These are phyloP conservation scores for Prunus padus DNA, from an alignment of 306 rosid genomes.

Conservation along the genomic window DNA sequence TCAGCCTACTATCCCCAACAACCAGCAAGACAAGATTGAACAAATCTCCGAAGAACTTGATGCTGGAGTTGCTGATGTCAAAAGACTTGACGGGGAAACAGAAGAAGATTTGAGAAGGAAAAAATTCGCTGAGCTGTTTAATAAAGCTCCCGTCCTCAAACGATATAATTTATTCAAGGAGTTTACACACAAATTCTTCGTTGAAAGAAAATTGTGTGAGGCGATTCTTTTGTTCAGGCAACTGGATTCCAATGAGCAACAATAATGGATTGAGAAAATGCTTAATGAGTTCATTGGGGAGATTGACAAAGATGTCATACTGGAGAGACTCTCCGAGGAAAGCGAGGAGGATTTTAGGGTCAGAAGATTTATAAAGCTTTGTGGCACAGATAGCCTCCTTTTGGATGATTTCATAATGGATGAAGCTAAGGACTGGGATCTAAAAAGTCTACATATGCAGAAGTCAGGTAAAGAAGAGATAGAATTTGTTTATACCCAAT, in stretches of 20 bases:
- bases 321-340: background rate
- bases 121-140: background rate
- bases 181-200: background rate
- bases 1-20: background rate
- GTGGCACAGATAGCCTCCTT: background rate
- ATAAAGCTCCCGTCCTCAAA: too few species aligned
- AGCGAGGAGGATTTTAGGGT: background rate
- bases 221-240: background rate
- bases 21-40: background rate
- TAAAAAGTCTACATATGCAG: background rate
- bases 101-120: background rate
- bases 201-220: background rate
- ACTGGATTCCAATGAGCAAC: background rate
- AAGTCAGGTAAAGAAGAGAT: background rate
- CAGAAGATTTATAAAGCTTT: background rate
- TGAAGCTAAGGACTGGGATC: background rate
- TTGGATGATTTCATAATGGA: background rate
- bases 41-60: background rate
- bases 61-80: background rate
- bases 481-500: too few species aligned
- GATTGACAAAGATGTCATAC: background rate
- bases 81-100: background rate
- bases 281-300: background rate
- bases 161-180: background rate
- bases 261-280: background rate